Evolutionary conservation across 2,329 filamentous ascomycete genomes (phyloP).

Genomic region (Beauveria scarabaeidicola): DNA sequence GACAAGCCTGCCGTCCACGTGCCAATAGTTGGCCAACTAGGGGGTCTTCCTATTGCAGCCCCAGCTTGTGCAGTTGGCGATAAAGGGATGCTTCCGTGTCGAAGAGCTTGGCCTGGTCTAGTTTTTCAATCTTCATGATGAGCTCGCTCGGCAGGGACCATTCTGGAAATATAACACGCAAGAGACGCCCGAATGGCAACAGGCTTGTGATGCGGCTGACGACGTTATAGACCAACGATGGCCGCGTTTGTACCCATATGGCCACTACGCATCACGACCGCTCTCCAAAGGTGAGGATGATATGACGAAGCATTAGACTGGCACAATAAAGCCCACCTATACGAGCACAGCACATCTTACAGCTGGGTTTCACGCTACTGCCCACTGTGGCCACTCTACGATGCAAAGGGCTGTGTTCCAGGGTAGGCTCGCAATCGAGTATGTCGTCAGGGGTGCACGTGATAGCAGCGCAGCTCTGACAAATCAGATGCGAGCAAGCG

Average conservation of each 20-base stretch:
- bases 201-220: not conserved
- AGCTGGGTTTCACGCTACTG: too few species aligned
- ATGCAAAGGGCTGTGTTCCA: not conserved
- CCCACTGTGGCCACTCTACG: not conserved
- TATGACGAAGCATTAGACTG: too few species aligned
- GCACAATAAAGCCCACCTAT: too few species aligned
- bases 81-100: too few species aligned
- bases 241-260: too few species aligned
- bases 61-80: not conserved
- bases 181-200: not conserved
- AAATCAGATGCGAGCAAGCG: not conserved
- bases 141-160: not conserved
- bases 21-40: too few species aligned
- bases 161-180: not conserved
- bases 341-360: too few species aligned
- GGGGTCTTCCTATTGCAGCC: not conserved
- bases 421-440: not conserved
- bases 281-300: too few species aligned
- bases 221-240: not conserved
- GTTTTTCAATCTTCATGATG: not conserved
- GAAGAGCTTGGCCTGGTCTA: too few species aligned
- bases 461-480: not conserved
- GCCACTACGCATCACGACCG: too few species aligned
- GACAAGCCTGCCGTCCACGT: too few species aligned
- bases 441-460: slow-evolving; percentile 8